phyloP scores from a whole-genome alignment of 768 basidiomycete species.

The Chalciporus piperatus region DNA sequence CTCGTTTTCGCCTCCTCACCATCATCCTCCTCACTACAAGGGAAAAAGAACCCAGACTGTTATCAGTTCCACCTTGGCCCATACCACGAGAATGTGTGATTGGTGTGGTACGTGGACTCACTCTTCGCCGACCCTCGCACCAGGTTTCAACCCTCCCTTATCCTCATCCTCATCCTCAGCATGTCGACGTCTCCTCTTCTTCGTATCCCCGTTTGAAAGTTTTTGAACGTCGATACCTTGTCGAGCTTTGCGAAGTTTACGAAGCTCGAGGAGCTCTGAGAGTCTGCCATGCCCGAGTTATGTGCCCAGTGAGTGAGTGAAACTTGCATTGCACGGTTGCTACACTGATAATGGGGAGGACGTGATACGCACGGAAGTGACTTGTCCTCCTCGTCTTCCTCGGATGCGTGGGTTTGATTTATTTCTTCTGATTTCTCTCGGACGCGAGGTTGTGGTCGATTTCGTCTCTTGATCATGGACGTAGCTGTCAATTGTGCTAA shows the following conservation, averaged over 20 bases:
- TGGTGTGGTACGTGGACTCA: constrained; percentile 35
- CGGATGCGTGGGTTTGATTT: constrained; percentile 24
- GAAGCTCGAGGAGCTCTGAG: constrained; percentile 80
- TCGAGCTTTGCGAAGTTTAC: constrained; percentile 68
- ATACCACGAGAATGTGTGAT: too few species aligned
- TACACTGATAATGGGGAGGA: too few species aligned
- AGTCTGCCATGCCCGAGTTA: constrained; percentile 49
- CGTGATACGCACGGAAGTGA: constrained; percentile 48
- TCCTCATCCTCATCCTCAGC: constrained; percentile 44
- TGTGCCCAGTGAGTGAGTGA: neutral
- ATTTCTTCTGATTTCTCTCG: constrained; percentile 48
- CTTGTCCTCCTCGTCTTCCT: constrained; percentile 37
- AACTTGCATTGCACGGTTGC: too few species aligned
- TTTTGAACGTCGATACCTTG: constrained; percentile 86
- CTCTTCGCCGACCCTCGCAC: constrained; percentile 48
- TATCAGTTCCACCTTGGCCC: neutral
- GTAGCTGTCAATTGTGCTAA: neutral
- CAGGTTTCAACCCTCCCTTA: constrained; percentile 56
- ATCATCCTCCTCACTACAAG: constrained; percentile 62
- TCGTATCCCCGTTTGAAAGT: constrained; percentile 79
- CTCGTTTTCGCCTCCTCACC: constrained; percentile 71
- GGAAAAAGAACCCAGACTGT: neutral
- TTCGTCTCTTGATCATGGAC: constrained; percentile 72
- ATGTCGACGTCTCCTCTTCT: constrained; percentile 62
- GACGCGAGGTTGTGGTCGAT: constrained; percentile 57